Evolutionary conservation across 2,329 filamentous ascomycete species (phyloP), one percentile per base, ranked within the genome.

Genomic region (Elsinoe necatrix): DNA sequence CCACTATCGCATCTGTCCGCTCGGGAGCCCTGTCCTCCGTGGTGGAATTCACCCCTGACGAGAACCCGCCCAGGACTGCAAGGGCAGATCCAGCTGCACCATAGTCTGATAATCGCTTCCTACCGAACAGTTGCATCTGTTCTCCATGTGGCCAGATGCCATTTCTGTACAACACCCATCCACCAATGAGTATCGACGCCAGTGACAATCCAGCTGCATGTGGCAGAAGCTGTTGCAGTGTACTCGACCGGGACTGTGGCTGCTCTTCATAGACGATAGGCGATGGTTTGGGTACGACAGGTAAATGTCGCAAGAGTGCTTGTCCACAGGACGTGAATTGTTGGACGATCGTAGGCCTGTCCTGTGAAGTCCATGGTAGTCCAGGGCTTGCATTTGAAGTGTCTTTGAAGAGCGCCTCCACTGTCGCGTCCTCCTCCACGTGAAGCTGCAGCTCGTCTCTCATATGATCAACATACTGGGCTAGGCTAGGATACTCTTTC

Each of bases 401-500:
- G 23, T 27, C 58, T 4, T 37, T 56, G 21, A 58, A 57, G 18
- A 54, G 27, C 7, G 47, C 57, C 35, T 64, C 51, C 14, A 56
- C 58, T 29, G 65, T 52, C 16, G 64, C 62, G 14, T 63, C 60
- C 1, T 63, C 60, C 1, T 66, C 61, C 4, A 61, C 62, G 9
- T 64, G 57, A 4, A 67, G 63, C 27, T 55, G 55, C 31, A 69
- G 48, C 2, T 31, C 27, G 8, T 50, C 42, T 16, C 55, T 43
- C 14, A 59, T 12, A 20, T 68, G 66, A 21, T 64, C 63, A n/a
- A 71, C 65, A 54, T 75, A 77, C 7, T 58, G 62, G 4, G 62
- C 63, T 31, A 77, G 64, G 37, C 63, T 66, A 16, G 68, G 67
- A 59, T 72, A 74, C 57, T 81, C 79, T 20, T 68, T 69, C 56